phyloP scores from a whole-genome alignment of 768 basidiomycete genomes.

The Boletus sensibilis region DNA sequence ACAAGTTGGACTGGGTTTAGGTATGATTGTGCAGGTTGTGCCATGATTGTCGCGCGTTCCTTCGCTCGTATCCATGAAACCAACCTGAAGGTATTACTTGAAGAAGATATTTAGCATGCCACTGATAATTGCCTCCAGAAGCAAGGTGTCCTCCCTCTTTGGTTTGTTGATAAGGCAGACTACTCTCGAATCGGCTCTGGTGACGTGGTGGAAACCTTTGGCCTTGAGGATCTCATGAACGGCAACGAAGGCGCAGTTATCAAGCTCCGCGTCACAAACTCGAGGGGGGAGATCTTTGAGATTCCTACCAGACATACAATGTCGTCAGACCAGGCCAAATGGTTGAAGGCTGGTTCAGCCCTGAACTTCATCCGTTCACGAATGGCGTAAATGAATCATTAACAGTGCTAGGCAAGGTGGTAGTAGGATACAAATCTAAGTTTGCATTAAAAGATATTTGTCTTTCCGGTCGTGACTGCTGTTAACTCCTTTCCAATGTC shows the following conservation, averaged over 20 bases:
- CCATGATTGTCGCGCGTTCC: conserved; percentile 84
- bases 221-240: conserved; percentile 66
- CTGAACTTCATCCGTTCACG: conserved; percentile 82
- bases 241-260: conserved; percentile 43
- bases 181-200: conserved; percentile 82
- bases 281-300: conserved; percentile 59
- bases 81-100: conserved; percentile 73
- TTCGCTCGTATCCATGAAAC: conserved; percentile 99
- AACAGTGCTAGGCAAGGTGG: background rate
- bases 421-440: conserved; percentile 3
- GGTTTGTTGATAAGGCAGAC: conserved; percentile 84
- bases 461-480: conserved; percentile 1
- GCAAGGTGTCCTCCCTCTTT: conserved; percentile 96
- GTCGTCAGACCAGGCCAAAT: conserved; percentile 85
- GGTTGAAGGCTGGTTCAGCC: conserved; percentile 87
- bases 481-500: conserved; percentile 33
- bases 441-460: background rate
- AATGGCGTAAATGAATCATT: conserved; percentile 28
- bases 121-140: conserved; percentile 53
- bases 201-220: conserved; percentile 79
- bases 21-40: conserved; percentile 55
- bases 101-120: background rate
- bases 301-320: conserved; percentile 84
- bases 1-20: background rate
- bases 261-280: conserved; percentile 64